These are phyloP conservation scores for Narthecium ossifragum DNA, from an alignment of 106 monocot species.

Conservation along the genomic window DNA sequence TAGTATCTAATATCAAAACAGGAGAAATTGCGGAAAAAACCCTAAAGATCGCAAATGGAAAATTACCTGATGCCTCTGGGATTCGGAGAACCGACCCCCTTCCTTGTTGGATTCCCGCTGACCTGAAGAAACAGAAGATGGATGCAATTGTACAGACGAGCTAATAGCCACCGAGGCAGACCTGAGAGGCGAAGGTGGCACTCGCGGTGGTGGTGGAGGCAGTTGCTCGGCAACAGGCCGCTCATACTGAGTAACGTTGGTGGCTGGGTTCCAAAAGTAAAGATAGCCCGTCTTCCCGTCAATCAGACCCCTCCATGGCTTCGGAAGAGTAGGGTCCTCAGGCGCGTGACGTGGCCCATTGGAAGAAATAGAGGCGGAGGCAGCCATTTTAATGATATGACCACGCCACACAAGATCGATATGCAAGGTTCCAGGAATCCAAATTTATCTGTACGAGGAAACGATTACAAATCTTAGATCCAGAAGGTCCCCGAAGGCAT, in stretches of 20 bases:
- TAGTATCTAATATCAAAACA: too few species aligned
- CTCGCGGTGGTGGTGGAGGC: background rate
- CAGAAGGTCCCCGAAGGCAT: too few species aligned
- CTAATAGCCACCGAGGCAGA: background rate
- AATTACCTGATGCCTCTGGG: background rate
- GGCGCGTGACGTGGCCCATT: constrained; percentile 36
- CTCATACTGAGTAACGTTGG: constrained; percentile 49
- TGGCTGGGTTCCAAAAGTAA: constrained; percentile 57
- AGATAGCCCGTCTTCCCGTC: constrained; percentile 42
- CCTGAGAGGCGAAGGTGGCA: background rate
- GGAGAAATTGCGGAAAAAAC: too few species aligned
- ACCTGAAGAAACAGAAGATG: too few species aligned
- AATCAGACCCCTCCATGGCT: constrained; percentile 47
- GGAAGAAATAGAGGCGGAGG: background rate
- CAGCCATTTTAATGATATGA: too few species aligned
- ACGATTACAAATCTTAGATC: too few species aligned
- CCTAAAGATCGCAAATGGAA: too few species aligned
- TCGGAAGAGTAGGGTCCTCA: constrained; percentile 39
- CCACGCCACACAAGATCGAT: too few species aligned
- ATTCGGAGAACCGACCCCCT: background rate
- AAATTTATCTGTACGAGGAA: too few species aligned
- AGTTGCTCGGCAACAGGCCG: constrained; percentile 18
- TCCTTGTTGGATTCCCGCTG: too few species aligned
- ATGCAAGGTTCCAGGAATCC: too few species aligned
- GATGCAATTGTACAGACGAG: background rate